A percentile compares a stretch with the other conserved stretches of the same genome.
These are phyloP conservation scores for Apiotrichum mycotoxinovorans DNA, from an alignment of 1,284 basidiomycete species.

Conservation along the genomic window DNA sequence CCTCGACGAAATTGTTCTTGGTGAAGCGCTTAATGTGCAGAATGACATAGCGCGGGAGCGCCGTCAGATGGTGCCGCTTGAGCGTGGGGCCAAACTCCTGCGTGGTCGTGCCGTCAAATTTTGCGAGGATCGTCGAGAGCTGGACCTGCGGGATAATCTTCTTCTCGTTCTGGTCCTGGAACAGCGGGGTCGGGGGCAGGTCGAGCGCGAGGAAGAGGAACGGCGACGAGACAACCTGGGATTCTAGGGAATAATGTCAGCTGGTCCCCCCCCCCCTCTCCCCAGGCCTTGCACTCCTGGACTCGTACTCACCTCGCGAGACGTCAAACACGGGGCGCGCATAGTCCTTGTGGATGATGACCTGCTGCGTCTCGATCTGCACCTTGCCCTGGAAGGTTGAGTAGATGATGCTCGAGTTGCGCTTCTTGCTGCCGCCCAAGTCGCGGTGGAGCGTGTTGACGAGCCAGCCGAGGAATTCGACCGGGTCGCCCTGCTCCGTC, in stretches of 20 bases:
- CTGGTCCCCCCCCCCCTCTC: too few relatives aligned
- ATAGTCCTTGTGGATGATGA: conserved; percentile 73
- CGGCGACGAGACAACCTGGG: conserved; percentile 78
- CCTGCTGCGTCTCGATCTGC: conserved; percentile 87
- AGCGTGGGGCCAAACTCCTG: conserved; percentile 82
- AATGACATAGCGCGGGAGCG: conserved; percentile 86
- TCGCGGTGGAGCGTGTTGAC: conserved; percentile 90
- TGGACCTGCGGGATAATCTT: conserved; percentile 98
- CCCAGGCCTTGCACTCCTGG: too few relatives aligned
- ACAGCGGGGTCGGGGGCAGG: conserved; percentile 90
- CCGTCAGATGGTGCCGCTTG: conserved; percentile 81
- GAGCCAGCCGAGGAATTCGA: conserved; percentile 94
- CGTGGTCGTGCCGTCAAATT: conserved; percentile 88
- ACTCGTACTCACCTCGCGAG: conserved; percentile 70
- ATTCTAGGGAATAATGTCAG: conserved; percentile 58
- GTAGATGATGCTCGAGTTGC: conserved; percentile 85
- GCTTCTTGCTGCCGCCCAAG: conserved; percentile 81
- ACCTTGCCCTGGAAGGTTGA: conserved; percentile 91
- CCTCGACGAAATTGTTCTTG: conserved; percentile 96
- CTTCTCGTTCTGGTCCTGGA: conserved; percentile 91
- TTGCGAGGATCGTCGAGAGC: conserved; percentile 84
- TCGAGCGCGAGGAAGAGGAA: conserved; percentile 95
- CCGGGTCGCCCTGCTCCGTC: conserved; percentile 90
- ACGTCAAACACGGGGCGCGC: conserved; percentile 83
- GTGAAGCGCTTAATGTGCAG: conserved; percentile 96